Base-by-base conservation (phyloP, 2,329 filamentous ascomycete species). In the Teratosphaeria gauchensis region DNA sequence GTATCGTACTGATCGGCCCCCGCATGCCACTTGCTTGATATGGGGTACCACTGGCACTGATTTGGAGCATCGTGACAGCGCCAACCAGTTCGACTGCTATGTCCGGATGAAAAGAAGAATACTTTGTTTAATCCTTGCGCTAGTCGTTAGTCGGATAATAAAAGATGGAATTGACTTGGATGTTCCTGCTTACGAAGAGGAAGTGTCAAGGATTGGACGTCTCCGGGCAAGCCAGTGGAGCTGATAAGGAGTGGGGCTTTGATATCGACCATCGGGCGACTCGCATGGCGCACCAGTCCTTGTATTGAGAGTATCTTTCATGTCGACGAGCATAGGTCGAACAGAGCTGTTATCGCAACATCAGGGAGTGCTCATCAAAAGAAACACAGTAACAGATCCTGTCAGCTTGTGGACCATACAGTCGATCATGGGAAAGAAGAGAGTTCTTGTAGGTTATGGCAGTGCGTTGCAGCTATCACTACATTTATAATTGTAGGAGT, bases 31-130 rank as follows among this genome's bases (percentile, higher is more conserved):
- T 19, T 64, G 75, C 75, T 65, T 77, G 72, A 60, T 75, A 76
- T 0, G 76, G 75, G 19, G 72, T 73, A n/a, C 76, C 76, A 56
- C 64, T 67, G 60, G 75, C 77, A 12, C 73, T 65, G 11, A 77
- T 67, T 24, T 72, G 66, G 54, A 75, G 60, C 74, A 77, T 77
- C 5, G 60, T 71, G 54, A 51, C 58, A 35, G 31, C 59, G 48
- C 46, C 28, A 48, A 42, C 35, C n/a, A 4, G 24, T 28, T 28
- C 4, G 24, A 28, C 24, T 28, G 24, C 24, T 28, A 28, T 28
- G 24, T 28, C 24, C 24, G 24, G 24, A 4, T 28, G 2, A 28
- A 28, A 28, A 28, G 24, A 28, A 28, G 24, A 35, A 2, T 35
- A 14, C 33, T 35, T 2, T 35, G 14, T 14, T 35, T 35, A 14